Conservation (phyloP, 345 rosid genomes). For the Gossypium australe region DNA sequence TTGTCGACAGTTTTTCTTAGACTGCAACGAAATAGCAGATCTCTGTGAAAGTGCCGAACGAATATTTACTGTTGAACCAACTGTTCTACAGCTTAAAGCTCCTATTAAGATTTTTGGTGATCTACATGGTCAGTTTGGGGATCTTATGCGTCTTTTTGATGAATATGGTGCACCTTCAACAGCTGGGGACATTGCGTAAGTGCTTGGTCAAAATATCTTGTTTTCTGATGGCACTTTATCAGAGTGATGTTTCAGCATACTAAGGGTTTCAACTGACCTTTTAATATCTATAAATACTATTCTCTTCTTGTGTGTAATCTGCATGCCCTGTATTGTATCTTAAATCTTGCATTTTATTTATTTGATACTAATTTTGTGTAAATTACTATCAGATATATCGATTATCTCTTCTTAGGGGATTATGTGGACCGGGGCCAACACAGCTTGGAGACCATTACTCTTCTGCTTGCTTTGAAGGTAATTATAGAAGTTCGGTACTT, state of each 20-base stretch:
- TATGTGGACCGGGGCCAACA: slow-evolving; percentile 99
- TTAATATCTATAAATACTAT: not conserved
- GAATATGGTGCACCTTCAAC: slow-evolving; percentile 99
- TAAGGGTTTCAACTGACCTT: not conserved
- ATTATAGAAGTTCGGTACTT: not conserved
- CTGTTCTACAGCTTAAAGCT: slow-evolving; percentile 83
- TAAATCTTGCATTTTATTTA: not conserved
- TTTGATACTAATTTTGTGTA: slow-evolving; percentile 20
- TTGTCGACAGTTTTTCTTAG: slow-evolving; percentile 85
- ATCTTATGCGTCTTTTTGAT: slow-evolving; percentile 99
- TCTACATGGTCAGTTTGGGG: slow-evolving; percentile 98
- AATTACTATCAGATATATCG: slow-evolving; percentile 76
- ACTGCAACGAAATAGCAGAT: slow-evolving; percentile 95
- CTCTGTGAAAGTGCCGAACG: slow-evolving; percentile 89
- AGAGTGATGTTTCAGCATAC: not conserved
- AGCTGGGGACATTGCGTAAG: slow-evolving; percentile 99
- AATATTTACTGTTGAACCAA: slow-evolving; percentile 80
- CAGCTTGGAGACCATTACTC: slow-evolving; percentile 90
- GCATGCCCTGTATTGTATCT: not conserved
- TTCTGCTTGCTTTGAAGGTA: slow-evolving; percentile 96
- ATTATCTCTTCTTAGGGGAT: slow-evolving; percentile 98
- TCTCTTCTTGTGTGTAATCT: not conserved
- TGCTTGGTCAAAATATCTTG: not conserved
- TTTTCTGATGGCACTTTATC: not conserved
- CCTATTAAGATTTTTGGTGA: slow-evolving; percentile 97